These are phyloP conservation scores for Ogataea wickerhamii DNA, from an alignment of 805 yeast species.

Conservation along the genomic window DNA sequence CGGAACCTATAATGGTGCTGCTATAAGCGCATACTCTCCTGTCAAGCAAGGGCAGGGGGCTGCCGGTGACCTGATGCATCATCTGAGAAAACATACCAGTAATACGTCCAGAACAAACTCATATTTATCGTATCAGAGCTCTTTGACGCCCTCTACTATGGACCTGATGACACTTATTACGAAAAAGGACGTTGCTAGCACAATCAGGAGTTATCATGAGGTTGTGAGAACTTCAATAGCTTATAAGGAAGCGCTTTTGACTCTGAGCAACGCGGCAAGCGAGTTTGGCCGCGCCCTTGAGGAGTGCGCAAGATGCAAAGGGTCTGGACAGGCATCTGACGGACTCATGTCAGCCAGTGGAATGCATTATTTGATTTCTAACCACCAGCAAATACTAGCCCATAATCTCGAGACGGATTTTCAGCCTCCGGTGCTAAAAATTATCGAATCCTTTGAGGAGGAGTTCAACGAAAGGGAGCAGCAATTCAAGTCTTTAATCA, in stretches of 20 bases:
- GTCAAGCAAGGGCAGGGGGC: background rate
- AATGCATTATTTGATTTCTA: conserved; percentile 68
- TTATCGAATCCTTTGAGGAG: conserved; percentile 41
- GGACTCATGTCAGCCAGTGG: conserved; percentile 74
- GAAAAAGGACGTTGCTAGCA: conserved; percentile 52
- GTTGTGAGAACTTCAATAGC: conserved; percentile 44
- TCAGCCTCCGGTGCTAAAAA: conserved; percentile 47
- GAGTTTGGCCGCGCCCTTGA: conserved; percentile 72
- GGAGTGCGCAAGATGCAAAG: conserved; percentile 56
- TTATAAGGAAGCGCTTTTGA: conserved; percentile 44
- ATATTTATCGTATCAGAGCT: conserved; percentile 39
- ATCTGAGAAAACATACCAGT: conserved; percentile 10
- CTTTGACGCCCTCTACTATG: conserved; percentile 49
- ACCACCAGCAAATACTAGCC: conserved; percentile 71
- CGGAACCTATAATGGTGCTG: background rate
- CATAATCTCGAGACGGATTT: conserved; percentile 52
- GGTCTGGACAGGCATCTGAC: conserved; percentile 56
- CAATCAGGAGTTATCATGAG: conserved; percentile 45
- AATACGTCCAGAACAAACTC: conserved; percentile 19
- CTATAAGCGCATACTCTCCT: conserved; percentile 1
- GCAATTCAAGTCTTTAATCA: conserved; percentile 51
- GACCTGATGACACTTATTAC: conserved; percentile 63
- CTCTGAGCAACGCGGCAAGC: conserved; percentile 57
- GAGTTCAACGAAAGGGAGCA: conserved; percentile 47
- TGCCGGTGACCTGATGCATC: background rate